Evolutionary conservation across 352 stramenopile species (phyloP), one percentile per base, ranked within the genome.

Genomic region (Phytophthora idaei): DNA sequence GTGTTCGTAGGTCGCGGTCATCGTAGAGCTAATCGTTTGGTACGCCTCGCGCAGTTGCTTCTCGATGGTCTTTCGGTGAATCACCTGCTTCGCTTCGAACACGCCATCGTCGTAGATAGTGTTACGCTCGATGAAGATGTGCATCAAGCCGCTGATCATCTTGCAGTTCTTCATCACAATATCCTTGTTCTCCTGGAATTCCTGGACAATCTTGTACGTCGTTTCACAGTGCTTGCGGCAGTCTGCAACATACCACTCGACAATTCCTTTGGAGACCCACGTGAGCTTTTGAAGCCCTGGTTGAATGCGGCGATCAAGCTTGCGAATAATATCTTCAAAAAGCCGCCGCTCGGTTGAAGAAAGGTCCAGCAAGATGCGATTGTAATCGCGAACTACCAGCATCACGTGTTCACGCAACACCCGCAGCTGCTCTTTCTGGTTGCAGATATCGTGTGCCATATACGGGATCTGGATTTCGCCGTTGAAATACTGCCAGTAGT

Each of bases 401-500:
- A 98, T 97, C 4, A 99, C 94, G 46, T 98, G 89, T 58, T 99
- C 95, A 12, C 93, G 78, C 39, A 98, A 74, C 17, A 97, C 79
- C 5, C 93, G 89, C 2, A 99, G 69, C 49, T 97, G 90, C 57
- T 97, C 89, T 67, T 95, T 93, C 61, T 98, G 90, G 62, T 97
- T 98, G 64, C 89, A 98, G 48, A 99, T 97, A 59, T 98, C 95
- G 56, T 98, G 92, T 2, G 95, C 95, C 65, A 97, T 90, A 76
- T 98, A 98, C 21, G 95, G 95, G 45, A 99, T 97, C 57, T 95
- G 86, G 55, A 98, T 85, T 67, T 98, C 92, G n/a, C 93, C 90
- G 50, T 95, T 93, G 57, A 96, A 96, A 45, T 90, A 93, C 69
- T 95, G 87, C 90, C 89, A 95, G 39, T 95, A 94, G 58, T 97